These are phyloP conservation scores for Strobilomyces confusus DNA, from an alignment of 768 basidiomycete species.

Conservation along the genomic window DNA sequence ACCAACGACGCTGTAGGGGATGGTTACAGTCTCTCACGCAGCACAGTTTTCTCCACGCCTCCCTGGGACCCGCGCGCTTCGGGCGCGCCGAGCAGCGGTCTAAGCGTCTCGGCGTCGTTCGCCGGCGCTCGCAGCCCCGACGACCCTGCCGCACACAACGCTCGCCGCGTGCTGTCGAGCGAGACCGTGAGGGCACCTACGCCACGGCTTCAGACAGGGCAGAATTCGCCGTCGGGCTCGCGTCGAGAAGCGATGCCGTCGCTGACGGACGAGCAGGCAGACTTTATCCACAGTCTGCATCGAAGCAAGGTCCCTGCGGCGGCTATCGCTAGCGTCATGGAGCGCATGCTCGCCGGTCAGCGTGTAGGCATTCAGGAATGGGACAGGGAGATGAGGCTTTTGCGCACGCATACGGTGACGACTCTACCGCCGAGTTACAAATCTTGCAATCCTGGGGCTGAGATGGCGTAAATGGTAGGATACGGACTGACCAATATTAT, in stretches of 20 bases:
- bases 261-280: conserved; percentile 25
- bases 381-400: conserved; percentile 19
- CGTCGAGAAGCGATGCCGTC: conserved; percentile 6
- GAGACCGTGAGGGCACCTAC: background rate
- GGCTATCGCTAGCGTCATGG: conserved; percentile 22
- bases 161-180: conserved; percentile 1
- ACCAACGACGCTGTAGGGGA: background rate
- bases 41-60: background rate
- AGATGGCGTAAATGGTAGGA: background rate
- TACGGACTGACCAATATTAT: background rate
- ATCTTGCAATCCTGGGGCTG: background rate
- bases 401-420: conserved; percentile 15
- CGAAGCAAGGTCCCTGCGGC: conserved; percentile 21
- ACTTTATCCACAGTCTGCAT: conserved; percentile 22
- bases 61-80: conserved; percentile 4
- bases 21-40: background rate
- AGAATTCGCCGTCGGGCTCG: background rate
- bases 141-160: conserved; percentile 1
- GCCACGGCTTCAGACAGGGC: background rate
- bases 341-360: conserved; percentile 22
- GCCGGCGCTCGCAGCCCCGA: background rate
- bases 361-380: conserved; percentile 18
- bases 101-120: conserved; percentile 7
- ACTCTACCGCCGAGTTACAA: conserved; percentile 15
- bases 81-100: background rate